Percentiles rank a stretch among this genome's conserved stretches.
Conservation (phyloP, 2,329 filamentous ascomycete species). For the Stagonosporopsis cucurbitacearum region DNA sequence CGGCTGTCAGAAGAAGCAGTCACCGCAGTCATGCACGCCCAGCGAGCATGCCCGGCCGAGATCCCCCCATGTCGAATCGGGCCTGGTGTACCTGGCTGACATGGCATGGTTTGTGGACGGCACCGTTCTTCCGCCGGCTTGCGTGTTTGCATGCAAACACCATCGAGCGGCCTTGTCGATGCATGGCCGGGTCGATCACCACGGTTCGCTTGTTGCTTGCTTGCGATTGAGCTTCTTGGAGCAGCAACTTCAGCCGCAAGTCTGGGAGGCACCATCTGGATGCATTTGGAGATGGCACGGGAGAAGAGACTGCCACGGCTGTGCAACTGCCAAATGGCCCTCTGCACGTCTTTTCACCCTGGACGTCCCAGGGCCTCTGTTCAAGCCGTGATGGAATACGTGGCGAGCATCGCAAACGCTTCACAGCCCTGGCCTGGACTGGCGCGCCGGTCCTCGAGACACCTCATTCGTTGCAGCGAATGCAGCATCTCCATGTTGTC, state of each 20-base stretch:
- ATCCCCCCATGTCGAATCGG: neutral
- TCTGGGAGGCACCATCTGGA: neutral
- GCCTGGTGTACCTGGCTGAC: no score
- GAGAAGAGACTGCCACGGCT: neutral
- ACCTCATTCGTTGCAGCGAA: neutral
- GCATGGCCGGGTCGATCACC: neutral
- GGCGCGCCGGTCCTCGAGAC: neutral
- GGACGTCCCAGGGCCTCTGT: no score
- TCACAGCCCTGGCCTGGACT: constrained; percentile 3
- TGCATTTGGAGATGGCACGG: no score
- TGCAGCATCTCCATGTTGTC: neutral
- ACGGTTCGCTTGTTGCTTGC: no score
- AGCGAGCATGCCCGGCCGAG: constrained; percentile 10
- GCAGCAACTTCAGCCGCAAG: constrained; percentile 2
- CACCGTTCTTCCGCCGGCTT: neutral
- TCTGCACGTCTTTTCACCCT: neutral
- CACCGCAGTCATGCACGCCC: neutral
- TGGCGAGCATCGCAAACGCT: constrained; percentile 14
- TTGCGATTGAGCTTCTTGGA: neutral
- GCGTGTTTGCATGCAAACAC: neutral
- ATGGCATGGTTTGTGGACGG: no score
- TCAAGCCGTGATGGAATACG: constrained; percentile 5
- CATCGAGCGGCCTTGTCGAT: neutral
- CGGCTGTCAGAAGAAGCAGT: constrained; percentile 8
- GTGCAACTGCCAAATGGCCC: neutral